Percentiles rank a stretch among this genome's conserved stretches.
These are phyloP conservation scores for Fusarium staphyleae DNA, from an alignment of 2,329 filamentous ascomycete species.

Conservation along the genomic window DNA sequence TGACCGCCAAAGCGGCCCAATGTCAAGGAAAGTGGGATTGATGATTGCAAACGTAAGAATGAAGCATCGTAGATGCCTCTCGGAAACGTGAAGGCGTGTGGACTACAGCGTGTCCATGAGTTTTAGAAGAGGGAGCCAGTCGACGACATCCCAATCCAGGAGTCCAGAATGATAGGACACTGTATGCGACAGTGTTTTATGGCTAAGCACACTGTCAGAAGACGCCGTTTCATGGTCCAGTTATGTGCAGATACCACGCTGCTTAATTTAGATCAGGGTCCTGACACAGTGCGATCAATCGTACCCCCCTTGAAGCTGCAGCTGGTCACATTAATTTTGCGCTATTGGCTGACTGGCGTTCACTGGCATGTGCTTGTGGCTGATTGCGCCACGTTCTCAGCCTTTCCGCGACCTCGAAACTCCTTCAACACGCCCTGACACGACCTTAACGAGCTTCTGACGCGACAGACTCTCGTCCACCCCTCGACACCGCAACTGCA, in stretches of 20 bases:
- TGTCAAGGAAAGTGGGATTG: slow-evolving; percentile 28
- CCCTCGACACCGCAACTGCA: slow-evolving; percentile 19
- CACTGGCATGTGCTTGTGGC: slow-evolving; percentile 40
- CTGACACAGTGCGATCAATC: slow-evolving; percentile 32
- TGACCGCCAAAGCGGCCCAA: slow-evolving; percentile 35
- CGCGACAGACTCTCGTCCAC: slow-evolving; percentile 32
- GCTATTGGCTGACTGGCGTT: slow-evolving; percentile 14
- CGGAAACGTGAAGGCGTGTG: slow-evolving; percentile 9
- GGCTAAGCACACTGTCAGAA: slow-evolving; percentile 28
- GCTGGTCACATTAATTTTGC: slow-evolving; percentile 23
- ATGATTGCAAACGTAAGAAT: slow-evolving; percentile 9
- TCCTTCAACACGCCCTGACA: slow-evolving; percentile 21
- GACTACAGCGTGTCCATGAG: slow-evolving; percentile 23
- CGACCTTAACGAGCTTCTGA: slow-evolving; percentile 32
- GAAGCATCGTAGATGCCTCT: slow-evolving; percentile 34
- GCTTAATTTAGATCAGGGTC: slow-evolving; percentile 37
- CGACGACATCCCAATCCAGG: slow-evolving; percentile 29
- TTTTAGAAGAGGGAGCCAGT: slow-evolving; percentile 27
- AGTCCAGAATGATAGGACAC: slow-evolving; percentile 29
- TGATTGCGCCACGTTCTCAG: slow-evolving; percentile 36
- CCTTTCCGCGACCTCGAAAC: slow-evolving; percentile 34
- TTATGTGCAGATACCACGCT: slow-evolving; percentile 11
- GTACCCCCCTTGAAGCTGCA: slow-evolving; percentile 22
- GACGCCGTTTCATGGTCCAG: slow-evolving; percentile 1
- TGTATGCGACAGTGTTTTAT: slow-evolving; percentile 22